These are phyloP conservation scores for Sclerotinia nivalis DNA, from an alignment of 2,329 filamentous ascomycete genomes.

Conservation along the genomic window DNA sequence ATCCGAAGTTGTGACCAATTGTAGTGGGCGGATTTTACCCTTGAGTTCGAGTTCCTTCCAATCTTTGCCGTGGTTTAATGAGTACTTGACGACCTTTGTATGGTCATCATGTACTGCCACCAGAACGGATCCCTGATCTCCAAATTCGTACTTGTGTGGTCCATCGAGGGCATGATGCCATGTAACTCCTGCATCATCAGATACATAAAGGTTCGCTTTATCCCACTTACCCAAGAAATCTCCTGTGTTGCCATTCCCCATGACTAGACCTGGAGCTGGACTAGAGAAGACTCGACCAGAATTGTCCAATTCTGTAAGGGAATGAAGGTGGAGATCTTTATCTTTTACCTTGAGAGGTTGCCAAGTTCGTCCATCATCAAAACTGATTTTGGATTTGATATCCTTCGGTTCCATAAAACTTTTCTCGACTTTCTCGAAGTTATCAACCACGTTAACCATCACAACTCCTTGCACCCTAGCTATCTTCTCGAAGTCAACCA, in stretches of 20 bases:
- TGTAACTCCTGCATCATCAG: constrained; percentile 83
- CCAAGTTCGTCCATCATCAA: constrained; percentile 91
- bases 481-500: constrained; percentile 95
- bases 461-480: constrained; percentile 89
- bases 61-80: constrained; percentile 81
- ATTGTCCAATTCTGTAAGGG: constrained; percentile 81
- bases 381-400: constrained; percentile 80
- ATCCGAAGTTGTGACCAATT: constrained; percentile 86
- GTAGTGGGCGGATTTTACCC: constrained; percentile 66
- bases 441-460: constrained; percentile 84
- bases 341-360: constrained; percentile 67
- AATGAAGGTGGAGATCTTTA: constrained; percentile 79
- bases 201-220: constrained; percentile 81
- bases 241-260: constrained; percentile 92
- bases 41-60: constrained; percentile 76
- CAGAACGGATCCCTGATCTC: constrained; percentile 86
- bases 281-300: constrained; percentile 88
- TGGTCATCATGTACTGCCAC: constrained; percentile 72
- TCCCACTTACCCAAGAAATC: constrained; percentile 67
- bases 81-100: constrained; percentile 70
- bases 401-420: constrained; percentile 58
- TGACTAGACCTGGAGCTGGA: constrained; percentile 86
- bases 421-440: constrained; percentile 72
- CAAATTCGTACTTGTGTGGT: constrained; percentile 94
- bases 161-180: constrained; percentile 77